Base-by-base conservation (phyloP, 116 monocot genomes). In the Dioscorea cayenensis region DNA sequence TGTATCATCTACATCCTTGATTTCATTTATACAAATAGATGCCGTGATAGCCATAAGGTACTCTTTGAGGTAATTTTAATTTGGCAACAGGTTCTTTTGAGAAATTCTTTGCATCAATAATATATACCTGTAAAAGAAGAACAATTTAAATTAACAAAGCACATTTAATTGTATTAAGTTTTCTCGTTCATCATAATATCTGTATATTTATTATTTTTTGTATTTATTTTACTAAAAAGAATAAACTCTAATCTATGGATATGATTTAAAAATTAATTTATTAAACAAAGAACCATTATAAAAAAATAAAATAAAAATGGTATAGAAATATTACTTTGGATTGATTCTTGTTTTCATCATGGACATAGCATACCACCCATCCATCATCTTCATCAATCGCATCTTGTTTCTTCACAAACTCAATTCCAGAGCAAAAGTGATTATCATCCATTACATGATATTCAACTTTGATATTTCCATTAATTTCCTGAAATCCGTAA, bases 361-460 rank as follows among this genome's bases (percentile, higher is more conserved):
- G 78, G 28, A 72, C 67, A 62, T 72, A 78, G 19, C 43, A 49
- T 9, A 78, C 16, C 21, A 78, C 1, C 78, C 78, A 78, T 35
- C 72, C 78, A 49, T 78, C 78, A 63, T 78, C 78, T 67, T 72
- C 78, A 16, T 78, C 72, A 5, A 14, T 28, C 5, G 61, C 63
- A 6, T 38, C 61, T 48, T n/a, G 7, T 14, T 78, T 78, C 50
- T 66, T 28, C 19, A 72, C 68, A 68, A 78, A 78, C n/a, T 72
- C 67, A 48, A 68, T 28, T 16, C 78, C 78, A 32, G 78, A 72
- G 60, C 72, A 78, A 35, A 49, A 78, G 5, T 67, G 48, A 3
- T 72, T 32, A 10, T 78, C 72, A 29, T 68, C 61, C 3, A 73
- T 59, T 2, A 43, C 18, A 36, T 78, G 78, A 22, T 67, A 67